Percentiles rank a stretch among this genome's conserved stretches.
These are phyloP conservation scores for Peribolospora kevripleyi DNA, from an alignment of 768 basidiomycete species.

Conservation along the genomic window DNA sequence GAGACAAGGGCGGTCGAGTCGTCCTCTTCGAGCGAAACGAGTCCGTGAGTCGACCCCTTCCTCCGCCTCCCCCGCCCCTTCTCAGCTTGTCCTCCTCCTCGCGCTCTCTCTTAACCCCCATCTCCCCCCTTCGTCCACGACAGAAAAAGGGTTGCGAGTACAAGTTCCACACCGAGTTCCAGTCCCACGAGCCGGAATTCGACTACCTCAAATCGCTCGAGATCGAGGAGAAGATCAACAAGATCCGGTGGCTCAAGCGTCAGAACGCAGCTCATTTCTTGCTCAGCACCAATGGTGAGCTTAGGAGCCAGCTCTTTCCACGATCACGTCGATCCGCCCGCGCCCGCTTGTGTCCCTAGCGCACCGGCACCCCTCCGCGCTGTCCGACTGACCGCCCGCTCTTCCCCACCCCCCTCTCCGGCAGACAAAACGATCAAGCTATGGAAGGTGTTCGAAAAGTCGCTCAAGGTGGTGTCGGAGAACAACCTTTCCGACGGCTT, in stretches of 20 bases:
- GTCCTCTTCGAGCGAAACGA: slow-evolving; percentile 98
- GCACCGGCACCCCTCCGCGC: no score
- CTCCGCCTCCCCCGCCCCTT: slow-evolving; percentile 1
- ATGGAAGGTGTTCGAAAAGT: slow-evolving; percentile 99
- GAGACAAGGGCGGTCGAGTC: slow-evolving; percentile 96
- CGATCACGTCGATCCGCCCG: no score
- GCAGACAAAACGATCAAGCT: slow-evolving; percentile 98
- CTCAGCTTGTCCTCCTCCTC: slow-evolving; percentile 10
- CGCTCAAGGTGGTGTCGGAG: slow-evolving; percentile 80
- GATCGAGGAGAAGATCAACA: slow-evolving; percentile 99
- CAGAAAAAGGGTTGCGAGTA: slow-evolving; percentile 99
- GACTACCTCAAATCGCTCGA: slow-evolving; percentile 98
- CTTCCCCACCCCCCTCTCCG: neutral
- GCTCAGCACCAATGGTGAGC: slow-evolving; percentile 79
- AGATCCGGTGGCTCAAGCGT: slow-evolving; percentile 99
- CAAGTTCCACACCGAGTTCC: slow-evolving; percentile 99
- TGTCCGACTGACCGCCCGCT: no score
- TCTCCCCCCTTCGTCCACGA: slow-evolving; percentile 6
- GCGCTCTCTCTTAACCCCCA: slow-evolving; percentile 12
- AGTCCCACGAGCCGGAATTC: slow-evolving; percentile 98
- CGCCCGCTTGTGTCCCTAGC: no score
- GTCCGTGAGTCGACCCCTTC: slow-evolving; percentile 33
- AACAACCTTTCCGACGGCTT: slow-evolving; percentile 49
- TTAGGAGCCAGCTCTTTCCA: neutral
- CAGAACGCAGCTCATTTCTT: slow-evolving; percentile 95